These are phyloP conservation scores for Talaromyces sp. DNA, from an alignment of 2,329 filamentous ascomycete genomes.

Conservation along the genomic window DNA sequence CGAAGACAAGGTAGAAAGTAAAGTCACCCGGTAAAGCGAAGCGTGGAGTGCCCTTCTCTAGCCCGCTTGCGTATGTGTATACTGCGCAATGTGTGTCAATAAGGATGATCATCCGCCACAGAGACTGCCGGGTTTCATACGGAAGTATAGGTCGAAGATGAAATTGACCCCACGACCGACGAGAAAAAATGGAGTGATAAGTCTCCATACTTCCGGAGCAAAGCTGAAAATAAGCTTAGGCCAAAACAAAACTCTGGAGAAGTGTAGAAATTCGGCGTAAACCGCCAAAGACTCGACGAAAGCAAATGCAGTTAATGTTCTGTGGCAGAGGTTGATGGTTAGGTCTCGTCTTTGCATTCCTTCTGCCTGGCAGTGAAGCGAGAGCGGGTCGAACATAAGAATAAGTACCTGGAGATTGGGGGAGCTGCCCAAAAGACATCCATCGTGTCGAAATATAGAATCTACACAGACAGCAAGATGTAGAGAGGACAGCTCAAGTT, in stretches of 20 bases:
- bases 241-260: conserved; percentile 51
- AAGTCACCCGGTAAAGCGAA: conserved; percentile 74
- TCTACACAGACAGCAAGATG: not conserved
- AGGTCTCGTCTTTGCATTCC: conserved; percentile 26
- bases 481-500: not conserved
- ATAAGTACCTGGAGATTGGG: conserved; percentile 59
- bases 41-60: conserved; percentile 67
- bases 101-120: not conserved
- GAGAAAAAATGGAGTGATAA: conserved; percentile 55
- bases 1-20: conserved; percentile 72
- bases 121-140: conserved; percentile 37
- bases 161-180: conserved; percentile 54
- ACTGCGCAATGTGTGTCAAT: conserved; percentile 41
- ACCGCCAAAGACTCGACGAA: conserved; percentile 59
- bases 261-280: conserved; percentile 53
- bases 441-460: conserved; percentile 33
- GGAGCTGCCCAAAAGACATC: conserved; percentile 62
- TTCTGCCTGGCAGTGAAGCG: not conserved
- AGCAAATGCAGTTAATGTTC: conserved; percentile 62
- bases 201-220: conserved; percentile 57
- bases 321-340: conserved; percentile 45
- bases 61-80: conserved; percentile 68
- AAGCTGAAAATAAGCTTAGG: conserved; percentile 50
- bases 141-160: conserved; percentile 68
- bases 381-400: conserved; percentile 6